Conservation (phyloP, 1,284 basidiomycete species). For the Rhodotorula sp. region DNA sequence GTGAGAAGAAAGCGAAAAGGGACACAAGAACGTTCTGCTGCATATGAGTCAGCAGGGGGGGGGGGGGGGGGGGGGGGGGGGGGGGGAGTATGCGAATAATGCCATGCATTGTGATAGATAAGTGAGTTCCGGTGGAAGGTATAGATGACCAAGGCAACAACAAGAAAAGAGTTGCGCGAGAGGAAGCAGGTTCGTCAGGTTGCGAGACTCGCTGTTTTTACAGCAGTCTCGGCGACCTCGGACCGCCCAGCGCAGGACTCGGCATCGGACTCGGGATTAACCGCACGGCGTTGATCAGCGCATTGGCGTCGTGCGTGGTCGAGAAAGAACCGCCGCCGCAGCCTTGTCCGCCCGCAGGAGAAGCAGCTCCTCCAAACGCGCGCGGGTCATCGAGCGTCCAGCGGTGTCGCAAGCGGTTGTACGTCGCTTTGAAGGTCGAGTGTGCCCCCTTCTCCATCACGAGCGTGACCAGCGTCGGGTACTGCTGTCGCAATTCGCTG, state of each 20-base stretch:
- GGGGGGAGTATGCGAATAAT: too few species aligned
- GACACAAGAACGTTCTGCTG: too few species aligned
- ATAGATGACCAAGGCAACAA: neutral
- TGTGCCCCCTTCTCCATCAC: constrained; percentile 84
- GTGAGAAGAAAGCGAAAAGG: neutral
- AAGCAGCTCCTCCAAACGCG: neutral
- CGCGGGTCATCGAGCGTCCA: constrained; percentile 56
- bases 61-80: too few species aligned
- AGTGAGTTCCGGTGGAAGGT: neutral
- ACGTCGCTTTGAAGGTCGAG: constrained; percentile 72
- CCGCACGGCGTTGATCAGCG: constrained; percentile 17
- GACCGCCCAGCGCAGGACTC: constrained; percentile 15
- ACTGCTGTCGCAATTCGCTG: constrained; percentile 24
- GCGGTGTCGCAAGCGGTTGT: constrained; percentile 65
- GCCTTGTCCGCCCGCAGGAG: neutral
- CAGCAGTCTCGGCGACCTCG: constrained; percentile 26
- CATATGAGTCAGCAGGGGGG: too few species aligned
- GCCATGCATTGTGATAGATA: too few species aligned
- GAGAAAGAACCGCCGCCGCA: neutral
- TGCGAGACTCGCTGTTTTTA: neutral
- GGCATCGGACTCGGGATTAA: constrained; percentile 40
- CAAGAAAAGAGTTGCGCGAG: neutral
- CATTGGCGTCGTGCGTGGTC: neutral
- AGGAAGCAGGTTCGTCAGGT: neutral
- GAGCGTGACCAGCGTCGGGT: constrained; percentile 62